Conservation (phyloP, 805 yeast species). For the Kazachstania martiniae region DNA sequence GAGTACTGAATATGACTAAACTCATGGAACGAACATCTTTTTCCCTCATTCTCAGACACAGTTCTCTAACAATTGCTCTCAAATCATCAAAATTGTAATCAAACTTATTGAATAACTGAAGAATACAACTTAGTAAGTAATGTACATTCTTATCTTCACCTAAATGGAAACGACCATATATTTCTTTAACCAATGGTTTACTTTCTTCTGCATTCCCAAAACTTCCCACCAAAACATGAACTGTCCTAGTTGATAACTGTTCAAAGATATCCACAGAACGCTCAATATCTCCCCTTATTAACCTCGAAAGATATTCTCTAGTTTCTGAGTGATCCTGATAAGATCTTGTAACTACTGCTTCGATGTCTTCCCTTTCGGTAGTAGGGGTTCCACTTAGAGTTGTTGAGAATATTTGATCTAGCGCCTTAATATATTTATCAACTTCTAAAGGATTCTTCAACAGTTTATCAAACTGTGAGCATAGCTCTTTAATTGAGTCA, state of each 20-base stretch:
- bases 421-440: conserved; percentile 10
- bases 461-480: conserved; percentile 9
- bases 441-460: conserved; percentile 8
- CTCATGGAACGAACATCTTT: conserved; percentile 13
- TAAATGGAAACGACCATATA: conserved; percentile 11
- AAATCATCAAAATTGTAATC: conserved; percentile 17
- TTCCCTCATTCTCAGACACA: conserved; percentile 14
- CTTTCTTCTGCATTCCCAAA: conserved; percentile 12
- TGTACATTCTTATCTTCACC: conserved; percentile 13
- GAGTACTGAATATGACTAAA: conserved; percentile 12
- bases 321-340: conserved; percentile 22
- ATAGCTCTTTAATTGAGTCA: conserved; percentile 7
- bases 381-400: neutral
- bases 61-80: conserved; percentile 16
- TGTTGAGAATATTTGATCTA: conserved; percentile 10
- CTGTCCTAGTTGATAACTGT: conserved; percentile 9
- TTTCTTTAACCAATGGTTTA: conserved; percentile 10
- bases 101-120: conserved; percentile 21
- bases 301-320: conserved; percentile 7
- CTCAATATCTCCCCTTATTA: conserved; percentile 9
- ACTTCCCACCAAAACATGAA: conserved; percentile 15
- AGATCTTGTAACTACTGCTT: conserved; percentile 15
- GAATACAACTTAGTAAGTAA: conserved; percentile 14
- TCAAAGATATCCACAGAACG: conserved; percentile 15
- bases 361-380: conserved; percentile 9